Base-by-base conservation (phyloP, 768 basidiomycete genomes). In the Boletus pseudo-olivaceus region DNA sequence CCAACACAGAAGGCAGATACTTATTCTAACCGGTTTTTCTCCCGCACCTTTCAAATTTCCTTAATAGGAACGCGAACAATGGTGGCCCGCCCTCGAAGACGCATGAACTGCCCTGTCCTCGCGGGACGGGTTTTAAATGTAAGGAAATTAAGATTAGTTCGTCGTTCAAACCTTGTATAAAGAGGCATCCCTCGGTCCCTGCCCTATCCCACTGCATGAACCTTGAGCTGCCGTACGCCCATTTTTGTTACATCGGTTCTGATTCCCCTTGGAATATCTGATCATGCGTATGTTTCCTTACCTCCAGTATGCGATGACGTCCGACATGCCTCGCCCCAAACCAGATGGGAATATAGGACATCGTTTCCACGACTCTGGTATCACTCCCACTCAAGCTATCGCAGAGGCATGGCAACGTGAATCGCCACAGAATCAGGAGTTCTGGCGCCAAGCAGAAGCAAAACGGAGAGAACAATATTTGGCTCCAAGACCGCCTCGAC, bases 401-500 rank as follows among this genome's bases (percentile, higher is more conserved):
- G 84, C 82, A 34, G 80, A 83, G 39, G 83, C 82, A 50, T 88
- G 87, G 87, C 80, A 77, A 64, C 71, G 74, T 45, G 83, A 86
- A 69, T 79, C 82, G n/a, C 54, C 67, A 14, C 81, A 85, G 68
- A 81, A 72, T 58, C 78, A 85, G 66, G 78, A 80, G 49, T 74
- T 70, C 57, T 89, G 87, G 87, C 72, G 76, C 53, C 77, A 81
- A 49, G 79, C 77, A 52, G 79, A 80, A 55, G 75, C 78, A 51
- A 78, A 76, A 58, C 67, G 71, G 45, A 76, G 60, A 64, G 68
- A 75, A 62, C 74, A 76, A 47, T 88, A 81, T 64, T 65, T 58
- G 23, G 59, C 71, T 19, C 62, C 76, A 38, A 65, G 72, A 49
- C 72, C 75, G 5, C 72, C 70, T 29, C 62, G 61, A 33, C 62